phyloP scores from a whole-genome alignment of 495 filamentous ascomycete genomes.

The Saxophila tyrrhenica region DNA sequence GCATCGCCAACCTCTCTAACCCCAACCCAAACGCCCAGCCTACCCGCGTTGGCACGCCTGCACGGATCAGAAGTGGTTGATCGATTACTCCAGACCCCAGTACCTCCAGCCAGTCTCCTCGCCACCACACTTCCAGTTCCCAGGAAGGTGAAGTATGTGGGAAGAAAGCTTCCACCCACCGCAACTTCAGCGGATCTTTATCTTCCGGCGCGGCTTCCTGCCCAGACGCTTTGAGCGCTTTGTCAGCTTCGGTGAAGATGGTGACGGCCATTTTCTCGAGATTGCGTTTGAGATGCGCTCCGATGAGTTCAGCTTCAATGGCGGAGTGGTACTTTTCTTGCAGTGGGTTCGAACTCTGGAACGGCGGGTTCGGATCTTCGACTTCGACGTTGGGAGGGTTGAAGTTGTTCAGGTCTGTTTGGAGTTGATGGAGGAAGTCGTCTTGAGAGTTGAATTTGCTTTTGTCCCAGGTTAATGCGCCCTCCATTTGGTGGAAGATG shows the following conservation, averaged over 20 bases:
- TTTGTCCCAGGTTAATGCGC: conserved; percentile 81
- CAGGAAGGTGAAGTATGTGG: conserved; percentile 91
- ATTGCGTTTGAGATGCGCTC: conserved; percentile 76
- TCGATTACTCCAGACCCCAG: conserved; percentile 85
- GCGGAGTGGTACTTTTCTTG: conserved; percentile 57
- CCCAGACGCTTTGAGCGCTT: conserved; percentile 44
- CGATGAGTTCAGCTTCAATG: conserved; percentile 73
- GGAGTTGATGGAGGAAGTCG: neutral
- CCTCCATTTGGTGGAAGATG: conserved; percentile 98
- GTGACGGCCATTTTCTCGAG: conserved; percentile 81
- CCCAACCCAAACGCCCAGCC: conserved; percentile 97
- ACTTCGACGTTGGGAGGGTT: conserved; percentile 63
- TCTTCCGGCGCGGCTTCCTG: conserved; percentile 38
- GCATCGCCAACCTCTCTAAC: conserved; percentile 89
- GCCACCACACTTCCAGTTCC: conserved; percentile 94
- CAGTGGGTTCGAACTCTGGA: conserved; percentile 67
- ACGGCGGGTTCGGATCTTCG: conserved; percentile 73
- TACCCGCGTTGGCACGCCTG: conserved; percentile 59
- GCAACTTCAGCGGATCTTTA: conserved; percentile 66
- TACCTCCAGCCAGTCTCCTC: conserved; percentile 88
- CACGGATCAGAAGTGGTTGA: conserved; percentile 66
- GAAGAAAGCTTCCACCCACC: conserved; percentile 96
- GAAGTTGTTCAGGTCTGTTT: conserved; percentile 40
- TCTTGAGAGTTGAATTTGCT: conserved; percentile 31
- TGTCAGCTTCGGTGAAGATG: conserved; percentile 70